phyloP scores from a whole-genome alignment of 192 early-diverging fungal species.

The Rhizoclosmatium globosum region DNA sequence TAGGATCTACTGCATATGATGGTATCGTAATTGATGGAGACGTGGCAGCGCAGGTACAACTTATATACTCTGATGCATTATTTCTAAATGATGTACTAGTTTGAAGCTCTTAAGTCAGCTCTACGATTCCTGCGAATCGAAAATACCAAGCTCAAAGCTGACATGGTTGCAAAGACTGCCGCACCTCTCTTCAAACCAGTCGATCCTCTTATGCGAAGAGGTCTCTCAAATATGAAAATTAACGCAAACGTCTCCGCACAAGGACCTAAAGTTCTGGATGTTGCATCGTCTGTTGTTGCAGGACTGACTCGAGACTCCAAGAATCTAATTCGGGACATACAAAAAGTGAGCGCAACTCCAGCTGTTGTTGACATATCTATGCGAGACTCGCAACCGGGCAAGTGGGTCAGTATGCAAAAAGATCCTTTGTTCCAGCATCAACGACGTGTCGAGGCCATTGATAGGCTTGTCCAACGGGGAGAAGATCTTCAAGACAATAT shows the following conservation, averaged over 20 bases:
- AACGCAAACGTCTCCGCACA: background rate
- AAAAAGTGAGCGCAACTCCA: slow-evolving; percentile 25
- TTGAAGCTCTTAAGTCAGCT: slow-evolving; percentile 77
- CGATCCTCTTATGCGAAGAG: slow-evolving; percentile 53
- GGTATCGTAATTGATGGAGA: slow-evolving; percentile 45
- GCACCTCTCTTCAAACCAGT: slow-evolving; percentile 38
- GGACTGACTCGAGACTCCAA: slow-evolving; percentile 36
- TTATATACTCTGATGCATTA: slow-evolving; percentile 1
- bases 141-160: slow-evolving; percentile 80
- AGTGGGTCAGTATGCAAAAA: slow-evolving; percentile 33
- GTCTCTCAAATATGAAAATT: slow-evolving; percentile 20
- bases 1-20: slow-evolving; percentile 20
- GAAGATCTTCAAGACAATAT: slow-evolving; percentile 37
- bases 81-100: slow-evolving; percentile 39
- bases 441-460: slow-evolving; percentile 24
- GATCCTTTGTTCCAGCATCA: slow-evolving; percentile 38
- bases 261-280: slow-evolving; percentile 5
- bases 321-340: slow-evolving; percentile 35
- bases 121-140: slow-evolving; percentile 81
- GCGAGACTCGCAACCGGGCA: slow-evolving; percentile 20
- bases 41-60: slow-evolving; percentile 45
- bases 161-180: slow-evolving; percentile 51
- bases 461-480: slow-evolving; percentile 32
- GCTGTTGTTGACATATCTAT: slow-evolving; percentile 37
- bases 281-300: slow-evolving; percentile 29